Conservation (phyloP, 495 filamentous ascomycete species). For the Aspergillus indologenus region DNA sequence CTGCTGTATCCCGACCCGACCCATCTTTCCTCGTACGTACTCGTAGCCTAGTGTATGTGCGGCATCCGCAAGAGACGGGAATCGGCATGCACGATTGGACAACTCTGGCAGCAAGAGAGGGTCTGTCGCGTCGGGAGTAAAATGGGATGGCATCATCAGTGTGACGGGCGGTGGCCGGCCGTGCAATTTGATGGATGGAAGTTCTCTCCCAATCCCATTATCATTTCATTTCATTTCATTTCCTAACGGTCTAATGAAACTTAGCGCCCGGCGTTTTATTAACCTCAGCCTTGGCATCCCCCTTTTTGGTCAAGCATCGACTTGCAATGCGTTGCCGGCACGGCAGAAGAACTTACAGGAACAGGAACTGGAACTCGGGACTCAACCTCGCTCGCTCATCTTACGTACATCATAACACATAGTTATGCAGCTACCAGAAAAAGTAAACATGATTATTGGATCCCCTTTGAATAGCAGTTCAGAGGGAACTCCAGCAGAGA, state of each 20-base stretch:
- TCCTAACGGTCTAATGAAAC: conserved; percentile 12
- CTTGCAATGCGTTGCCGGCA: conserved; percentile 9
- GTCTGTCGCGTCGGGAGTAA: background rate
- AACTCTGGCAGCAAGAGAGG: background rate
- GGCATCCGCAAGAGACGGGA: background rate
- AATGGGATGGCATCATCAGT: background rate
- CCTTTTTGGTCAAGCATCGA: conserved; percentile 1
- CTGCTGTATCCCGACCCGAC: background rate
- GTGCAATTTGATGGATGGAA: conserved; percentile 16
- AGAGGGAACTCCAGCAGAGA: too few species aligned
- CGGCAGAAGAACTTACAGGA: conserved; percentile 4
- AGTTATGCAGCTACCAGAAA: background rate
- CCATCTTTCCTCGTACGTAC: background rate
- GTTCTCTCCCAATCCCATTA: conserved; percentile 1
- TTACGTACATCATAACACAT: background rate
- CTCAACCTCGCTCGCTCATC: too few species aligned
- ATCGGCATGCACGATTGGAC: conserved; percentile 1
- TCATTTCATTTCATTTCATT: background rate
- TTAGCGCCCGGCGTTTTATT: conserved; percentile 18
- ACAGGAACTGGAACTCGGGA: too few species aligned
- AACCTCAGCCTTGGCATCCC: conserved; percentile 19
- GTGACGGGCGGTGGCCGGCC: conserved; percentile 7
- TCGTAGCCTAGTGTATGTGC: background rate
- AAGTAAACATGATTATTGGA: background rate
- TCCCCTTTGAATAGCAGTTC: too few species aligned